These are phyloP conservation scores for Rutstroemia sp. DNA, from an alignment of 2,329 filamentous ascomycete genomes.

Conservation along the genomic window DNA sequence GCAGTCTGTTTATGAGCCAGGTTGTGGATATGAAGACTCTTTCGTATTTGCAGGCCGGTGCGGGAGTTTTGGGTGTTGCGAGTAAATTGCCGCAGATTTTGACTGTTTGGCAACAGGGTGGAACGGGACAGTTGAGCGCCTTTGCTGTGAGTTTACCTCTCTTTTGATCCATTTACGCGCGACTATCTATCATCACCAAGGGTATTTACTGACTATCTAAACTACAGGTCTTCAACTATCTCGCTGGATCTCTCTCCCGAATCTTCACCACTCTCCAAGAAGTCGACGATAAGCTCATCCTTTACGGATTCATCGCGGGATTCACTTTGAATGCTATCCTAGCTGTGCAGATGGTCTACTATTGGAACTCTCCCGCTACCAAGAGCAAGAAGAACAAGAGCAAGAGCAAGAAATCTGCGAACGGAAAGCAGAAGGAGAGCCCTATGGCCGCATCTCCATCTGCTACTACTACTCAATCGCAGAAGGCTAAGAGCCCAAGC, in stretches of 20 bases:
- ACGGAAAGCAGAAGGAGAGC: constrained; percentile 34
- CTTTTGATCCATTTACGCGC: not conserved
- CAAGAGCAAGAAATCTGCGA: constrained; percentile 19
- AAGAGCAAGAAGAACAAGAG: constrained; percentile 31
- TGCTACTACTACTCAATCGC: constrained; percentile 8
- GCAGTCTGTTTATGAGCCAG: constrained; percentile 62
- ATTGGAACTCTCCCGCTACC: constrained; percentile 71
- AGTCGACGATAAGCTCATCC: constrained; percentile 91
- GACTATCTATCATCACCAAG: not conserved
- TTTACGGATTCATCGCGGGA: constrained; percentile 89
- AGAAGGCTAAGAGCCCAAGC: constrained; percentile 23
- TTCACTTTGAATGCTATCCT: constrained; percentile 85
- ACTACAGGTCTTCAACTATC: constrained; percentile 90
- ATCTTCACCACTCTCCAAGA: constrained; percentile 98
- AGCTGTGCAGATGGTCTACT: constrained; percentile 86
- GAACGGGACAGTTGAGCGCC: constrained; percentile 91
- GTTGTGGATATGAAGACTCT: constrained; percentile 45
- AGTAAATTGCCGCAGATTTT: constrained; percentile 93
- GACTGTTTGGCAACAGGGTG: constrained; percentile 75
- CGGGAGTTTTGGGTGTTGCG: constrained; percentile 73
- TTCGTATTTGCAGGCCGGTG: constrained; percentile 70
- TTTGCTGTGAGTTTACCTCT: constrained; percentile 64
- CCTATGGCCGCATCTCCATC: constrained; percentile 12
- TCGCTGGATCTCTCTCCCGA: constrained; percentile 81
- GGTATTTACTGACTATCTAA: not conserved